phyloP scores from a whole-genome alignment of 768 basidiomycete species.

The Amanita fuliginea region DNA sequence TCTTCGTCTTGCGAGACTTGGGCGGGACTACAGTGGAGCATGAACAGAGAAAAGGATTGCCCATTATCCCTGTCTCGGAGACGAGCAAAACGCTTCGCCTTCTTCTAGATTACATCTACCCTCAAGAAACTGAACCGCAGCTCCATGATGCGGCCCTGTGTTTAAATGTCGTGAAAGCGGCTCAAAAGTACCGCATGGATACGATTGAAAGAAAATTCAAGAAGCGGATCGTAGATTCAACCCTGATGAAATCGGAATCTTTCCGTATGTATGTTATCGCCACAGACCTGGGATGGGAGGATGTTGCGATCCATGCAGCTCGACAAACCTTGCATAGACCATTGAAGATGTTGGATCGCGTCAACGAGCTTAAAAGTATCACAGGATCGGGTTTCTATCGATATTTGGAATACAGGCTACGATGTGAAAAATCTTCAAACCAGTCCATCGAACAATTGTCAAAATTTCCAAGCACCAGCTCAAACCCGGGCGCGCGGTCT shows the following conservation, averaged over 20 bases:
- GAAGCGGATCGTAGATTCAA: background rate
- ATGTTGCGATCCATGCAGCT: background rate
- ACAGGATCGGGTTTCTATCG: background rate
- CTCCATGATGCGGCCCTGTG: background rate
- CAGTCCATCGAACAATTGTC: background rate
- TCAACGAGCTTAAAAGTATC: background rate
- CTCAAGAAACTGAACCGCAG: background rate
- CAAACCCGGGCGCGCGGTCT: background rate
- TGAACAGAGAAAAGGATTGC: slow-evolving; percentile 1
- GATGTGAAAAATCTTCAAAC: background rate
- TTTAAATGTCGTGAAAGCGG: background rate
- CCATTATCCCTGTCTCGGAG: slow-evolving; percentile 8
- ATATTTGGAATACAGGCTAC: background rate
- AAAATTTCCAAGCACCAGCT: background rate
- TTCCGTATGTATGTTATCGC: background rate
- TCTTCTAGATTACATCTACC: slow-evolving; percentile 7
- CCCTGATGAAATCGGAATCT: background rate
- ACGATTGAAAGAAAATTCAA: background rate
- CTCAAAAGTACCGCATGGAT: slow-evolving; percentile 2
- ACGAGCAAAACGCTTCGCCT: slow-evolving; percentile 6
- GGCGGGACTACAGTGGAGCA: slow-evolving; percentile 5
- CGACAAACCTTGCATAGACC: background rate
- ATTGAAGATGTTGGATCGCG: background rate
- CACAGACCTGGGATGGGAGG: background rate
- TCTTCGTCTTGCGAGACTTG: slow-evolving; percentile 19